Evolutionary conservation across 441 rosid species (phyloP), one percentile per base, ranked within the genome.

Genomic region (Mallotus repandus): DNA sequence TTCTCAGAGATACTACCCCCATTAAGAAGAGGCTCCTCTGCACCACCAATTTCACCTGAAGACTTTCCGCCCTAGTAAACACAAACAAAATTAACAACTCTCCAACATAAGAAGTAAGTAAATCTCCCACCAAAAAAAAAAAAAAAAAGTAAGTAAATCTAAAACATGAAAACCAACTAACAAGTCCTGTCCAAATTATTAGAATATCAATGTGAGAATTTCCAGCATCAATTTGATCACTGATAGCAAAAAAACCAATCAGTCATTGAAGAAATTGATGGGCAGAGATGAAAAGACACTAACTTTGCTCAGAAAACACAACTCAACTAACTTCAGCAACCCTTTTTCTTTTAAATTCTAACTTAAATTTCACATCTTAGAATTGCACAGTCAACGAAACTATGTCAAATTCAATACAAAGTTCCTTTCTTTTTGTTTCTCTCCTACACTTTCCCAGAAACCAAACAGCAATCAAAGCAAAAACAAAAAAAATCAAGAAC

Each of bases 21-120:
- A 70, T 81, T 81, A 63, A 90, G 76, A 77, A 95, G 88, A 78
- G 91, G 98, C 78, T 91, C 91, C 61, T 85, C 87, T 14, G 76
- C 84, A 41, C 74, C 64, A 59, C 68, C 83, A 61, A 89, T 91
- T 91, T 84, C 97, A 50, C 84, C 87, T 32, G 95, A 91, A 66
- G 89, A 79, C 81, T 85, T 87, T 64, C 88, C 89, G 58, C 25
- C 86, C 97, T 90, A 77, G 70, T 76, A 18, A 80, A 18, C 57
- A 74, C 25, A 43, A 16, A 32, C 15, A 7, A 12, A 38, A n/a
- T 60, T 14, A 18, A 45, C 21, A 55, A 62, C 19, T 19, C 22
- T 4, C 4, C 53, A 41, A 16, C 8, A 38, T 5, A 43, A 45
- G 9, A 45, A 45, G 12, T 1, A 8, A 45, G 41, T 38, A 45